phyloP scores from a whole-genome alignment of 805 yeast species.

The Starmerella bombi region DNA sequence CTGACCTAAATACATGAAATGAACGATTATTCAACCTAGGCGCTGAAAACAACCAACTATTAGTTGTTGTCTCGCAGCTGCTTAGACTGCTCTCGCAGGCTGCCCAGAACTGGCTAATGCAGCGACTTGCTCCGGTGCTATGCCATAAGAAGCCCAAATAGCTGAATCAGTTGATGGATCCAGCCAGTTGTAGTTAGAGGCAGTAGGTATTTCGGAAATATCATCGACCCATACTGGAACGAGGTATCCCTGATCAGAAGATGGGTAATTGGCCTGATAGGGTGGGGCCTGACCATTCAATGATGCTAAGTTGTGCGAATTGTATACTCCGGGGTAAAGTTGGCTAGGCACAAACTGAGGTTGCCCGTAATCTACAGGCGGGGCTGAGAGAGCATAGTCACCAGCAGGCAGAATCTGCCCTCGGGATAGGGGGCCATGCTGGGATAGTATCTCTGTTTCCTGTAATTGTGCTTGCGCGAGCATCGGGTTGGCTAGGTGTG shows the following conservation, averaged over 20 bases:
- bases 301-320: background rate
- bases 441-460: background rate
- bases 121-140: background rate
- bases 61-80: no score
- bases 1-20: no score
- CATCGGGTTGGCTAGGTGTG: background rate
- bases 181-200: slow-evolving; percentile 1
- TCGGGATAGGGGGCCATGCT: no score
- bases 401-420: no score
- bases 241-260: slow-evolving; percentile 5
- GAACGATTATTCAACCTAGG: no score
- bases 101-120: background rate
- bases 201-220: background rate
- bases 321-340: background rate
- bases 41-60: no score
- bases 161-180: slow-evolving; percentile 2
- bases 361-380: background rate
- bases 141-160: background rate
- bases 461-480: background rate
- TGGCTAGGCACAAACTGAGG: background rate
- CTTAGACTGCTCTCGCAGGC: no score
- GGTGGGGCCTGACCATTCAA: slow-evolving; percentile 5
- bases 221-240: slow-evolving; percentile 9
- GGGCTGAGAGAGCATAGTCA: no score
- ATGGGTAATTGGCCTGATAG: slow-evolving; percentile 3